Evolutionary conservation across 176 grass and related monocot genomes (phyloP).

Genomic region (sorghum (Sorghum bicolor)): DNA sequence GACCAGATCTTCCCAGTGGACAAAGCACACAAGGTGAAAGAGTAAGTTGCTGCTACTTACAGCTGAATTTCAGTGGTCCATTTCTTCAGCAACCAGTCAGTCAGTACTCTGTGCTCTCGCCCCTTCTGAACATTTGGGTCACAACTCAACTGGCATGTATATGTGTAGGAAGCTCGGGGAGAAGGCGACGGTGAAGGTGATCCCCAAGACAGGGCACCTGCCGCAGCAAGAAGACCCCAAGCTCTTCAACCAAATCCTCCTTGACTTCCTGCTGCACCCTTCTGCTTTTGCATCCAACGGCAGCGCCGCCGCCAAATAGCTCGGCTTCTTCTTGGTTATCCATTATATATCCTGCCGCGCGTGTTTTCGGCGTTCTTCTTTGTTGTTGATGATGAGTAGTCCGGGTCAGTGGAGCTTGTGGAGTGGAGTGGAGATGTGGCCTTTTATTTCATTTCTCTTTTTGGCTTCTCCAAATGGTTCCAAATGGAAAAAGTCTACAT

Average conservation of each 20-base stretch:
- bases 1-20: constrained; percentile 75
- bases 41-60: constrained; percentile 34
- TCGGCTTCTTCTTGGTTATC: not conserved
- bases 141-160: not conserved
- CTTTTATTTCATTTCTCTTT: no score
- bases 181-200: constrained; percentile 56
- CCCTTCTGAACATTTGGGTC: not conserved
- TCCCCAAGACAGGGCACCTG: constrained; percentile 65
- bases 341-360: no score
- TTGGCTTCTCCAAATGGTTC: no score
- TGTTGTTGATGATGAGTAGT: no score
- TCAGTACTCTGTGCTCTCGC: not conserved
- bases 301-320: not conserved
- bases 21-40: constrained; percentile 62
- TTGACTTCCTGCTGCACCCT: constrained; percentile 46
- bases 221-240: constrained; percentile 68
- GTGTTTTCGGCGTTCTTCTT: no score
- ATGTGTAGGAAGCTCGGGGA: constrained; percentile 60
- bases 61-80: not conserved
- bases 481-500: no score
- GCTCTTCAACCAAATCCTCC: constrained; percentile 47
- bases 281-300: not conserved
- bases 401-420: no score
- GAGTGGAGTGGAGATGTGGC: no score
- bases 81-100: not conserved